Conservation (phyloP, 1,284 basidiomycete genomes). For the Coriolopsis trogii region DNA sequence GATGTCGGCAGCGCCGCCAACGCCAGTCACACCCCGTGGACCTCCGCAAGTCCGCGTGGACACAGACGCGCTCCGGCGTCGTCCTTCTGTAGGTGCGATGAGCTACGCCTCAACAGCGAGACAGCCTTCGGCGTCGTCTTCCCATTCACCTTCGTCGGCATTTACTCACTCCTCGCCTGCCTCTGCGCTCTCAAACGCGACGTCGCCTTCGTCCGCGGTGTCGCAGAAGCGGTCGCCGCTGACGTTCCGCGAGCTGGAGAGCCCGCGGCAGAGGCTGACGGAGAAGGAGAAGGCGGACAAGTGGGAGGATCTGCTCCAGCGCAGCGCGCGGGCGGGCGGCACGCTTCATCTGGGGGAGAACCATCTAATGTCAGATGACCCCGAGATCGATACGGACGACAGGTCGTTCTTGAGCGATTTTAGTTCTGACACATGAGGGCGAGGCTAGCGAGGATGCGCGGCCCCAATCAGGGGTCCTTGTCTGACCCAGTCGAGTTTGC, state of each 20-base stretch:
- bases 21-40: constrained; percentile 28
- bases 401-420: constrained; percentile 30
- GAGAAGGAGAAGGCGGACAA: constrained; percentile 70
- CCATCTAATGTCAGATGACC: constrained; percentile 46
- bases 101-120: constrained; percentile 37
- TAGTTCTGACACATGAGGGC: constrained; percentile 5
- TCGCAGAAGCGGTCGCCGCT: constrained; percentile 35
- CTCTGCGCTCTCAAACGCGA: constrained; percentile 22
- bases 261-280: constrained; percentile 43
- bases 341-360: constrained; percentile 59
- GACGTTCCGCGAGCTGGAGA: constrained; percentile 53
- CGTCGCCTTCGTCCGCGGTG: constrained; percentile 24
- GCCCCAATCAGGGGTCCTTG: background rate
- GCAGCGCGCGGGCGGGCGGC: constrained; percentile 67
- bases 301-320: constrained; percentile 68
- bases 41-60: constrained; percentile 26
- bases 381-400: constrained; percentile 26
- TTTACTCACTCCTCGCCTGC: constrained; percentile 21
- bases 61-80: constrained; percentile 19
- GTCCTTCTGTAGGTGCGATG: constrained; percentile 29
- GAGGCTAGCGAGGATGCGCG: background rate
- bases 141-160: constrained; percentile 20
- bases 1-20: constrained; percentile 21
- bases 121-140: constrained; percentile 19
- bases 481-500: too few relatives aligned